Conservation (phyloP, 75 land plant genomes). For the Chamaecyparis obtusa region DNA sequence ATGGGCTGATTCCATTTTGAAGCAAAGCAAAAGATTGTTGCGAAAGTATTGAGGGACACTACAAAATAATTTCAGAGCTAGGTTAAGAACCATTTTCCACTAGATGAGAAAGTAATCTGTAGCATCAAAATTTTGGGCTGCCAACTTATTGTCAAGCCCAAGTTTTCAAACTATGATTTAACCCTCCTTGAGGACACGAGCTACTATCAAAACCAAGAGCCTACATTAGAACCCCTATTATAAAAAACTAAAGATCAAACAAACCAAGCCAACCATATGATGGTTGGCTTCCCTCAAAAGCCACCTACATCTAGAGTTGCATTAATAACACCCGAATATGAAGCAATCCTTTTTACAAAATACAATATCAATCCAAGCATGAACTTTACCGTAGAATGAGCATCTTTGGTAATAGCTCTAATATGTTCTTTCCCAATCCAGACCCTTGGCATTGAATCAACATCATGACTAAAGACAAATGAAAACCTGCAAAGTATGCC, state of each 20-base stretch:
- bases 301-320: neutral
- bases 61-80: neutral
- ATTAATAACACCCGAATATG: neutral
- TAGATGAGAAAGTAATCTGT: neutral
- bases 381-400: constrained; percentile 58
- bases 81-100: neutral
- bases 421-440: constrained; percentile 89
- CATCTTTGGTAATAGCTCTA: constrained; percentile 66
- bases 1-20: neutral
- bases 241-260: neutral
- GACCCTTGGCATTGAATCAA: constrained; percentile 83
- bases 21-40: neutral
- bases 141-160: too few relatives aligned
- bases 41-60: neutral
- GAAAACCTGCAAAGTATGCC: constrained; percentile 53
- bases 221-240: neutral
- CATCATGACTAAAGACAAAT: constrained; percentile 72
- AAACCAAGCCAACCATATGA: neutral
- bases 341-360: neutral
- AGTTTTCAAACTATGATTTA: too few relatives aligned
- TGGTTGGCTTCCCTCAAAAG: neutral
- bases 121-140: neutral
- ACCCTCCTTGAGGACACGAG: too few relatives aligned
- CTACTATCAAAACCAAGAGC: neutral
- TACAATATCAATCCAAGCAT: neutral